Evolutionary conservation across 2,329 filamentous ascomycete genomes (phyloP).

Genomic region (Hansfordia pulvinata): DNA sequence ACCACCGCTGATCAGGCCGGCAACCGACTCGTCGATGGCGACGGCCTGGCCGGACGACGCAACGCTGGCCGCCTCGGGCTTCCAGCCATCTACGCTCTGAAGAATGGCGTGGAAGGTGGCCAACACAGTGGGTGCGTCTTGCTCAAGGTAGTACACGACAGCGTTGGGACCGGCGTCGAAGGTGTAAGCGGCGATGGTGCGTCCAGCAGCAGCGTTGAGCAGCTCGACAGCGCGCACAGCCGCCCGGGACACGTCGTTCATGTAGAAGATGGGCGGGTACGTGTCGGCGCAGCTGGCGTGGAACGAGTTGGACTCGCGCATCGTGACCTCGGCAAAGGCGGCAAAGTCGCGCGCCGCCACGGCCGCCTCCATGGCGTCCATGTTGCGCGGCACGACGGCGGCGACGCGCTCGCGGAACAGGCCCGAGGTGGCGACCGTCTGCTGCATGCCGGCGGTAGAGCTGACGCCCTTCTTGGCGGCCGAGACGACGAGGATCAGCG

Average conservation of each 20-base stretch:
- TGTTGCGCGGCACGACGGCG: conserved; percentile 67
- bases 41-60: conserved; percentile 37
- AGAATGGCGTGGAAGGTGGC: conserved; percentile 64
- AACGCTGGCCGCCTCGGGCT: conserved; percentile 38
- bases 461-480: conserved; percentile 94
- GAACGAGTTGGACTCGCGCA: conserved; percentile 95
- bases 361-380: conserved; percentile 75
- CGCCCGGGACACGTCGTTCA: conserved; percentile 85
- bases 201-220: conserved; percentile 70
- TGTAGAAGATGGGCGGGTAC: conserved; percentile 94
- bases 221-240: conserved; percentile 81
- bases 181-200: conserved; percentile 80
- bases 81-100: conserved; percentile 57
- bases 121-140: conserved; percentile 59
- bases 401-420: conserved; percentile 68
- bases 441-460: conserved; percentile 91
- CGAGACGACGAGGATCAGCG: conserved; percentile 79
- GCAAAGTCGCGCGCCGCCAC: conserved; percentile 70
- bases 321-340: conserved; percentile 78
- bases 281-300: conserved; percentile 92
- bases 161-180: conserved; percentile 97
- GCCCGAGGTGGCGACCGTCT: conserved; percentile 82
- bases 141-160: conserved; percentile 85
- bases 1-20: conserved; percentile 57
- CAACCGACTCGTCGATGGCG: conserved; percentile 51